A percentile compares a stretch with the other conserved stretches of the same genome.
Evolutionary conservation across 805 yeast species (phyloP).

Genomic region (Candida suzukii): DNA sequence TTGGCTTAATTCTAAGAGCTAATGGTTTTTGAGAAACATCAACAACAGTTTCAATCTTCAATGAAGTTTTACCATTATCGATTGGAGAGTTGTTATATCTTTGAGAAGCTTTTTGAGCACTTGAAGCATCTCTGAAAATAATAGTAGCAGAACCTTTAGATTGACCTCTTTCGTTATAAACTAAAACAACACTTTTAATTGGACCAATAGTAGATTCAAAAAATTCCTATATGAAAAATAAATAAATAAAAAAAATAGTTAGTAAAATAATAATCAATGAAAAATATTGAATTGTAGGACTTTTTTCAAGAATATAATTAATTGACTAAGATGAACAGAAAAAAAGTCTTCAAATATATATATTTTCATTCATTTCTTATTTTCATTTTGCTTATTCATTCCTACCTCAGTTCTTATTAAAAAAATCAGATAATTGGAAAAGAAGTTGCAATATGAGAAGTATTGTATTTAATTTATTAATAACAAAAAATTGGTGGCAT

Average conservation of each 20-base stretch:
- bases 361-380: too few relatives aligned
- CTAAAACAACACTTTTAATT: conserved; percentile 59
- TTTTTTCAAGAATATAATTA: too few relatives aligned
- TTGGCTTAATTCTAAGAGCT: conserved; percentile 63
- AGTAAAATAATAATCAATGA: conserved; percentile 8
- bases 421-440: too few relatives aligned
- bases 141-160: conserved; percentile 91
- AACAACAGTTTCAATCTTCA: conserved; percentile 74
- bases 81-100: conserved; percentile 90
- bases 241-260: too few relatives aligned
- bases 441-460: too few relatives aligned
- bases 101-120: conserved; percentile 73
- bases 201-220: conserved; percentile 85
- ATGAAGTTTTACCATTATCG: conserved; percentile 73
- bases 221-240: conserved; percentile 56
- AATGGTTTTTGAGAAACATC: conserved; percentile 78
- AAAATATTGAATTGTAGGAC: too few relatives aligned
- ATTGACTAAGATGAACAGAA: too few relatives aligned
- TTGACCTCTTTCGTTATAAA: conserved; percentile 82
- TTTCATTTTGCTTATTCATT: too few relatives aligned
- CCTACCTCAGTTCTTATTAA: too few relatives aligned
- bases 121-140: conserved; percentile 58
- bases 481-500: too few relatives aligned
- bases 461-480: too few relatives aligned
- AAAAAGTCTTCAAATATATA: too few relatives aligned